phyloP scores from a whole-genome alignment of 2,329 filamentous ascomycete genomes.

The Mycosphaerella sp. region DNA sequence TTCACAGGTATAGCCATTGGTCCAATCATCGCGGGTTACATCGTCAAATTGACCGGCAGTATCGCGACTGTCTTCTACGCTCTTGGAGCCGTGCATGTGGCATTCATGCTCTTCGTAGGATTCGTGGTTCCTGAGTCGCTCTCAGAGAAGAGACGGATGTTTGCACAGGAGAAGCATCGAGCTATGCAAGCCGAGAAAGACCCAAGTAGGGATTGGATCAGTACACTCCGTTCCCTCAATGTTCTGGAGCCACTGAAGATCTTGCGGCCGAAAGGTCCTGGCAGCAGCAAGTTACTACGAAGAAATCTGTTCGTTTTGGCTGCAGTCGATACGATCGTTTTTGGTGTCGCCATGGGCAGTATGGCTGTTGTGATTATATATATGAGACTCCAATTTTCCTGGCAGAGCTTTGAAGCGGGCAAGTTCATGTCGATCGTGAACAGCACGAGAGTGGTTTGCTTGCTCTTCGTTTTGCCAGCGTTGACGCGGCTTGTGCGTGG shows the following conservation, averaged over 20 bases:
- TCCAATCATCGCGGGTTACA: slow-evolving; percentile 70
- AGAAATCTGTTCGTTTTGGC: slow-evolving; percentile 79
- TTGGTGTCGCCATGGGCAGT: slow-evolving; percentile 74
- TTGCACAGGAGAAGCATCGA: slow-evolving; percentile 64
- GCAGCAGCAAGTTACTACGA: slow-evolving; percentile 56
- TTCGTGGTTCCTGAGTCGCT: slow-evolving; percentile 80
- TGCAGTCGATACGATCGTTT: slow-evolving; percentile 71
- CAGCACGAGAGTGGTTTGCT: slow-evolving; percentile 64
- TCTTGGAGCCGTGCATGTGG: slow-evolving; percentile 62
- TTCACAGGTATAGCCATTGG: slow-evolving; percentile 86
- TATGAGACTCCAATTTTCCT: slow-evolving; percentile 70
- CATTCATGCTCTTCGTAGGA: slow-evolving; percentile 66
- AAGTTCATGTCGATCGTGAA: slow-evolving; percentile 77
- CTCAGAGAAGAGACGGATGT: slow-evolving; percentile 62
- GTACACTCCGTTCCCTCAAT: slow-evolving; percentile 49
- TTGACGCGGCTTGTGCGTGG: slow-evolving; percentile 70
- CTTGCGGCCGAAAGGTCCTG: slow-evolving; percentile 64
- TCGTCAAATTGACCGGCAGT: slow-evolving; percentile 69
- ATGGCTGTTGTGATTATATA: slow-evolving; percentile 82
- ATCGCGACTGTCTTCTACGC: slow-evolving; percentile 81
- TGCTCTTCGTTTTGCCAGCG: slow-evolving; percentile 69
- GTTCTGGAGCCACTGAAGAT: slow-evolving; percentile 71
- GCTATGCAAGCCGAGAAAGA: slow-evolving; percentile 32
- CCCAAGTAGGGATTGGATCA: slow-evolving; percentile 40
- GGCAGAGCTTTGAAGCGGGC: slow-evolving; percentile 75